Base-by-base conservation (phyloP, 2,329 filamentous ascomycete species). In the Paecilomyces formosus region DNA sequence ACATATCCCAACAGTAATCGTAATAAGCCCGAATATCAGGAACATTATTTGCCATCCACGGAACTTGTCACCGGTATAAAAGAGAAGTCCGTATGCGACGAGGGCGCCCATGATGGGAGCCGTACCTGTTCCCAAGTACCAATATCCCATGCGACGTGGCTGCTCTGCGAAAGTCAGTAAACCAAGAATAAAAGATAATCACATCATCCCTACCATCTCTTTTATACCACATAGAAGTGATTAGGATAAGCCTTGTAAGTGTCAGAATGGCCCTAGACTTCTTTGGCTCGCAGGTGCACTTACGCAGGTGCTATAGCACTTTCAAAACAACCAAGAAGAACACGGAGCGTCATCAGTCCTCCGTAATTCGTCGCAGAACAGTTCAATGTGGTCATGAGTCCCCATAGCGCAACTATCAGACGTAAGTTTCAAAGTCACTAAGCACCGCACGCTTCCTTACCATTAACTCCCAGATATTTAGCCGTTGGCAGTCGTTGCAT, bases 81-180 rank as follows among this genome's bases (percentile, higher is more conserved):
- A 79, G 3, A 80, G 80, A n/a, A 85, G 73, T 0, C 80, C 82
- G 58, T 77, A 84, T 0, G 83, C 81, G n/a, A 83, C 70, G 1
- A 79, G 72, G 0, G 79, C 80, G 0, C 81, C 83, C 30, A 83
- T 69, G 55, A 85, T 83, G 9, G 78, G 81, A 0, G 80, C 80
- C 0, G 78, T 66, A 0, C 82, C 82, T 31, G 80, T 85, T 0
- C 81, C 83, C 3, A 82, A 75, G 62, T 87, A 87, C 85, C 85
- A 88, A 50, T 80, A 79, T 0, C 82, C 82, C 12, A 85, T 79
- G 0, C 85, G 77, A 24, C 82, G 71, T 0, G 83, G 82, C 69
- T 87, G 85, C 65, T 87, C 83, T 61, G 71, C 68, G 33, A 62
- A 55, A 63, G 13, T 31, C 30, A 9, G 58, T 55, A 28, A 21